Evolutionary conservation across 371 early-diverging fungal genomes (phyloP), one percentile per base, ranked within the genome.

Genomic region (Rhizopus sp.): DNA sequence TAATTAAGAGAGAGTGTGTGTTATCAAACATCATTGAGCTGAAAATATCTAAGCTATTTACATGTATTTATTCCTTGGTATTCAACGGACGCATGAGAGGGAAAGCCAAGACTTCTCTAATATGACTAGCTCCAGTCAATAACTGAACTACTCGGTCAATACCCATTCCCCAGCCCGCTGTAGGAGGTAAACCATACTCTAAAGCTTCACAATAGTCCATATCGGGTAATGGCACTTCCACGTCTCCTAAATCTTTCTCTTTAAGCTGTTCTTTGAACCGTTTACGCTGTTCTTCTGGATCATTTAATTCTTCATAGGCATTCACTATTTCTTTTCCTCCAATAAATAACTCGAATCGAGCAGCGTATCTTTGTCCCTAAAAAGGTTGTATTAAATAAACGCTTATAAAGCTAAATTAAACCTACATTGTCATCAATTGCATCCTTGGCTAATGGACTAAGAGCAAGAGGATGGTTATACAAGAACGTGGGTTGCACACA

Each of bases 301-400:
- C 97, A 67, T 99, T 99, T 73, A 99, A 83, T 78, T 99, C 99
- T 60, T 99, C 98, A 78, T 99, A 99, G 0, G 99, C 98, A 72
- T 99, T 99, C 55, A 94, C 93, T 35, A 97, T 73, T 69, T 99
- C 99, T 55, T 92, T 93, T n/a, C 87, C 83, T 2, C 81, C 89
- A 13, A 97, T 85, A 75, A 97, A 97, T 35, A 98, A 77, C 73
- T 99, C 99, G 70, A 99, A 97, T 33, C 99, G 83, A 31, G 88
- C 94, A 23, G 88, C 83, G 0, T 84, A 70, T 3, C 45, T 57
- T 44, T 78, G 66, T 13, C 75, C 75, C 72, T 79, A 73, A 63
- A 8, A 57, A 50, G 10, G 4, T 5, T 34, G 17, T 31, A n/a
- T 12, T 32, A 42, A 31, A 1, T 3, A 57, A n/a, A 15, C 6